Base-by-base conservation (phyloP, 371 early-diverging fungal genomes). In the Lichtheimia ornata region DNA sequence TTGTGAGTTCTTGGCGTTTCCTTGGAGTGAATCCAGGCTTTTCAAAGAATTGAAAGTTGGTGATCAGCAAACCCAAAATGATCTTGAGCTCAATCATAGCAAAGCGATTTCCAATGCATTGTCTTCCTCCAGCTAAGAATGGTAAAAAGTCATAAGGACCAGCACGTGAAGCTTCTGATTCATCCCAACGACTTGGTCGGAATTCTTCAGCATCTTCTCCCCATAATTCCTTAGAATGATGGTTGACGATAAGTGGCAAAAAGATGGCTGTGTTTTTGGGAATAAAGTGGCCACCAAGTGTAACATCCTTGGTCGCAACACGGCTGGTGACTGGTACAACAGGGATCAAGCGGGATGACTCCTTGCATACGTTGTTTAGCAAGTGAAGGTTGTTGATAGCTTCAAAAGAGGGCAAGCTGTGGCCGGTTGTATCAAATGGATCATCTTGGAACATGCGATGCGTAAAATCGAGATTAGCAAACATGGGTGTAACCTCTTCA, bases 191-290 rank as follows among this genome's bases (percentile, higher is more conserved):
- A 11, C 74, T 79, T 15, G 90, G 90, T 7, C 77, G 73, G 61
- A 87, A 90, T 28, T 77, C 76, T 55, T 84, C 73, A 4, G 78
- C 85, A 63, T 90, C 86, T 15, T 79, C 80, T 4, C 90, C 90
- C 90, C 89, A 90, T 57, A 77, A 70, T 14, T 72, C 69, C 58
- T 63, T 73, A 53, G 70, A 69, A 56, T 77, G 79, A 50, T 86
- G 87, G 13, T 67, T 73, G 5, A 70, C 74, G 27, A 79, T 79
- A 1, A 76, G 70, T 1, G 72, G 58, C 20, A 86, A 58, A 49
- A 83, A 76, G 24, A 86, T 57, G 20, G 27, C 49, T 0, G 84
- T 83, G 0, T 81, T 83, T 63, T 84, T 85, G 9, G 89, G 89
- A 17, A 87, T 61, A 4, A 66, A 63, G 52, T 82, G 70, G 18